phyloP scores from a whole-genome alignment of 495 filamentous ascomycete species.

The Penicillium soppii region DNA sequence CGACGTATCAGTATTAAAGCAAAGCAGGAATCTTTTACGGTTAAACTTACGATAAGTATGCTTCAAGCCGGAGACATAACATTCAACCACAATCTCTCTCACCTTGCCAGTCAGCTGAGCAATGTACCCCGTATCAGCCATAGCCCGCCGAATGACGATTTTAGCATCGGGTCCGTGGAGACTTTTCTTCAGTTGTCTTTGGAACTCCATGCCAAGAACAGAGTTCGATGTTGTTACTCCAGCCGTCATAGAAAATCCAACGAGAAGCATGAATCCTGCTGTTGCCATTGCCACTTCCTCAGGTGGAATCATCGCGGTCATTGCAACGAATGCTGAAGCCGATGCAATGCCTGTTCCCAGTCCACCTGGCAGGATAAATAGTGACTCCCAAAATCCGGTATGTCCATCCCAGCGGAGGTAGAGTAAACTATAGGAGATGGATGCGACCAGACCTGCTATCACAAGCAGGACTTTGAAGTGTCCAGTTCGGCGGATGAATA shows the following conservation, averaged over 20 bases:
- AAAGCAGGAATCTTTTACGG: neutral
- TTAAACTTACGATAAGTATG: constrained; percentile 36
- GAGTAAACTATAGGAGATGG: constrained; percentile 52
- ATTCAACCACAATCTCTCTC: constrained; percentile 33
- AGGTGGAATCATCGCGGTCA: constrained; percentile 52
- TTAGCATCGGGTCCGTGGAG: constrained; percentile 27
- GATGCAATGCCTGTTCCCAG: constrained; percentile 56
- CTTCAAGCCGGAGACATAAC: constrained; percentile 36
- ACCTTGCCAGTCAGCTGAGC: constrained; percentile 26
- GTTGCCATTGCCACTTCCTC: constrained; percentile 56
- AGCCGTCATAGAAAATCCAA: constrained; percentile 50
- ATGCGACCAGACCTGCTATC: constrained; percentile 48
- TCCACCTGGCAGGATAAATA: constrained; percentile 62
- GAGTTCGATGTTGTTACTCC: constrained; percentile 52
- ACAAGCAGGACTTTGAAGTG: constrained; percentile 57
- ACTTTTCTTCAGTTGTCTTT: constrained; percentile 25
- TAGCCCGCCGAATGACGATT: constrained; percentile 33
- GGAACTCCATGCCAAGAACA: constrained; percentile 34
- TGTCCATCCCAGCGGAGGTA: constrained; percentile 62
- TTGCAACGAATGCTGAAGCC: constrained; percentile 54
- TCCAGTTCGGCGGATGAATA: constrained; percentile 57
- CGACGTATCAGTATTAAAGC: neutral
- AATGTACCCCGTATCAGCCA: constrained; percentile 40
- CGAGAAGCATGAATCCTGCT: constrained; percentile 51
- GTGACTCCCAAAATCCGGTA: constrained; percentile 57